A percentile compares a stretch with the other conserved stretches of the same genome.
Conservation (phyloP, 257 asterid genomes). For the Nicotiana knightiana region DNA sequence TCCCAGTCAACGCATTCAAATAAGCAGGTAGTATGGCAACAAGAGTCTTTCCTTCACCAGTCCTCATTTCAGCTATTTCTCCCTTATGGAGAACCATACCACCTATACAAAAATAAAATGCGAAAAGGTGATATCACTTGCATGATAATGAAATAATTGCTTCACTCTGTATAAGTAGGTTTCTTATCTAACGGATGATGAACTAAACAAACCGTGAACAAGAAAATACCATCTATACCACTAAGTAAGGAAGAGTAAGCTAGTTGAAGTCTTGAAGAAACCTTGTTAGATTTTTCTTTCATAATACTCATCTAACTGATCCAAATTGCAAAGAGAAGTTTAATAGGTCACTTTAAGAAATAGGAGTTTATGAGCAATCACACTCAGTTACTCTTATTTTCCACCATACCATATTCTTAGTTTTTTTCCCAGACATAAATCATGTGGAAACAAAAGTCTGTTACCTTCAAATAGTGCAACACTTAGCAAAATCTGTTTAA, state of each 20-base stretch:
- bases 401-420: neutral
- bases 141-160: neutral
- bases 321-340: neutral
- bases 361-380: neutral
- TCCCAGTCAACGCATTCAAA: conserved; percentile 85
- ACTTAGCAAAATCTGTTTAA: neutral
- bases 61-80: conserved; percentile 97
- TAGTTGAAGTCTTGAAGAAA: neutral
- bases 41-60: conserved; percentile 98
- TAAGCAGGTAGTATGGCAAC: conserved; percentile 95
- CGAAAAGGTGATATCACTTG: neutral
- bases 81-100: conserved; percentile 99
- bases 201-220: neutral
- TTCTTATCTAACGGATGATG: neutral
- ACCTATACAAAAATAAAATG: conserved; percentile 34
- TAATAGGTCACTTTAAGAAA: neutral
- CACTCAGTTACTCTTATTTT: neutral
- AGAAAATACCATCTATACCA: neutral
- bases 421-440: neutral
- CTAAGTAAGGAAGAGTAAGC: neutral
- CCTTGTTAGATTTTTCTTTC: neutral
- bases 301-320: neutral
- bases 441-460: neutral
- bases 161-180: neutral
- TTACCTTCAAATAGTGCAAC: neutral